Evolutionary conservation across 1,284 basidiomycete species (phyloP).

Genomic region (Exsudoporus floridanus): DNA sequence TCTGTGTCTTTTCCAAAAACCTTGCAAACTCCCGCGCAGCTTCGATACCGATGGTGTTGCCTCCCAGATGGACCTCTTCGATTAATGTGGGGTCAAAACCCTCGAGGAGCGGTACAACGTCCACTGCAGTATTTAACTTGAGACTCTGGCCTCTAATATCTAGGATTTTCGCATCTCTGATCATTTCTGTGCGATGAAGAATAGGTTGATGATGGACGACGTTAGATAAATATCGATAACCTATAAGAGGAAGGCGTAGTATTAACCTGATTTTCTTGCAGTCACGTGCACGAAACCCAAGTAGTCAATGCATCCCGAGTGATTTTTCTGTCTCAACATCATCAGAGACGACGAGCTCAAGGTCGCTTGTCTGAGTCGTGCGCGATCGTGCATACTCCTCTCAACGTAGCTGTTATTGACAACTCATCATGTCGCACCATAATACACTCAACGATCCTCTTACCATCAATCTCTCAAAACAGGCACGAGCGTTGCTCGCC

Average conservation of each 20-base stretch:
- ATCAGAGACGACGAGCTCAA: slow-evolving; percentile 2
- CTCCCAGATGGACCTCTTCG: slow-evolving; percentile 91
- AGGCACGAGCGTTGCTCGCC: slow-evolving; percentile 46
- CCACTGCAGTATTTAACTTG: slow-evolving; percentile 79
- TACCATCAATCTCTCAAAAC: slow-evolving; percentile 52
- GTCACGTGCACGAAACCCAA: slow-evolving; percentile 28
- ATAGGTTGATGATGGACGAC: not conserved
- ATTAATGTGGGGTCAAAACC: slow-evolving; percentile 65
- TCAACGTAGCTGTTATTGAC: slow-evolving; percentile 4
- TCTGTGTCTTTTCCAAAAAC: slow-evolving; percentile 70
- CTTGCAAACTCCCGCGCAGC: slow-evolving; percentile 86
- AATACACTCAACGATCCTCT: slow-evolving; percentile 40
- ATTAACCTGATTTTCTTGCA: not conserved
- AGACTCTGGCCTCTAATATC: slow-evolving; percentile 44
- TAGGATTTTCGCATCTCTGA: slow-evolving; percentile 19
- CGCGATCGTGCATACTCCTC: not conserved
- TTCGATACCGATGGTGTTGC: slow-evolving; percentile 95
- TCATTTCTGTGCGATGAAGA: slow-evolving; percentile 21
- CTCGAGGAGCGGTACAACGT: slow-evolving; percentile 78
- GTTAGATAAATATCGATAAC: slow-evolving; percentile 17
- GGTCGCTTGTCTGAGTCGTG: not conserved
- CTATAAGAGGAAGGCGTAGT: slow-evolving; percentile 16
- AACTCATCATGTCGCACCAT: slow-evolving; percentile 16
- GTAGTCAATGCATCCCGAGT: not conserved
- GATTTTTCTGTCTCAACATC: slow-evolving; percentile 9